Evolutionary conservation across 1,284 basidiomycete genomes (phyloP), one percentile per base, ranked within the genome.

Genomic region (Sanghuangporus weigelae): DNA sequence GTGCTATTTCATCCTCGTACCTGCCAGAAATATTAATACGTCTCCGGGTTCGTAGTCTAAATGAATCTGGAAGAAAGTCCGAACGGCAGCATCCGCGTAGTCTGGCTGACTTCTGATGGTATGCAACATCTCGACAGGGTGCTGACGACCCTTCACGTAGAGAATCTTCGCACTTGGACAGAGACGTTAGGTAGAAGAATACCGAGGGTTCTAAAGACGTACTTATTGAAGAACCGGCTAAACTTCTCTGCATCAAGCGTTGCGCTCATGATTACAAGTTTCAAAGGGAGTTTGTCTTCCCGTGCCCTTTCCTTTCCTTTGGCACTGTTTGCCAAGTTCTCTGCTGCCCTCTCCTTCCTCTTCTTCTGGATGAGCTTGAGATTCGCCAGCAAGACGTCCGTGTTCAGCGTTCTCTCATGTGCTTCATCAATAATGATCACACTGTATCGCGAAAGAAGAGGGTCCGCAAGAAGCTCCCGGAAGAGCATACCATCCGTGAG

Each of bases 401-500:
- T 98, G 44, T 96, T 85, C 44, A 99, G 78, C 0, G 95, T 97
- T 53, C 96, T 85, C 73, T 99, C 96, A 77, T 99, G 97, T 2
- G 96, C 96, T 73, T 99, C 96, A 72, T 99, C 96, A 59, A 99
- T 87, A 66, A 99, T 84, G 63, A 99, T 81, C 14, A 96, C 85
- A 70, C 92, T 93, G 76, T 98, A 99, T 54, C 84, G 85, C 60
- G 85, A 85, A 56, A 98, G 79, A n/a, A 91, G 75, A 21, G 83
- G 79, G 71, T 95, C 90, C 57, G 82, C 85, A 66, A 96, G 80
- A 64, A 96, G 85, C 77, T 95, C 96, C 63, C 96, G 86, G 44
- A 97, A 87, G 68, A 99, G 86, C 85, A 98, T 96, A 71, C 96
- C 96, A 71, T 99, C 97, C 23, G 96, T 98, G 74, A 96, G 83